phyloP scores from a whole-genome alignment of 2,329 filamentous ascomycete species.

The Diaporthe sp. region DNA sequence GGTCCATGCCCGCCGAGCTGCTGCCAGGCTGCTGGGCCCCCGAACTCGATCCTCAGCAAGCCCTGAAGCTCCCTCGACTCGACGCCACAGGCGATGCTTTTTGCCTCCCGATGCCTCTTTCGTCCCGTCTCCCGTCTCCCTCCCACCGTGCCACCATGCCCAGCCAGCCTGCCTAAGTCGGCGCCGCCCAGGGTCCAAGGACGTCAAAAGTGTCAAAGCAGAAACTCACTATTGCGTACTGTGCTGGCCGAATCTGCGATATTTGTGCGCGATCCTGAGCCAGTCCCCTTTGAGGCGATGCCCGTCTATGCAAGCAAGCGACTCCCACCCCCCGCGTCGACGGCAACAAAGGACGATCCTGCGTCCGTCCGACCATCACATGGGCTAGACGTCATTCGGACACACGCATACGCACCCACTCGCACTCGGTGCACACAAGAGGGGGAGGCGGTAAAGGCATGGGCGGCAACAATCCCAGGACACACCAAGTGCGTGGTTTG shows the following conservation, averaged over 20 bases:
- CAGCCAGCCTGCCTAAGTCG: neutral
- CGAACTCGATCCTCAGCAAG: neutral
- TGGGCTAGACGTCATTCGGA: conserved; percentile 15
- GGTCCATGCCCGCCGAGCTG: conserved; percentile 22
- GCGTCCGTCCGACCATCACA: conserved; percentile 16
- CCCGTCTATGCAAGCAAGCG: neutral
- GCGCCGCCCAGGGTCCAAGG: neutral
- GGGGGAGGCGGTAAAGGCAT: neutral
- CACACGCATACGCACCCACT: neutral
- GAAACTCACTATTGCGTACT: neutral
- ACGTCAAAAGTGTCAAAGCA: conserved; percentile 7
- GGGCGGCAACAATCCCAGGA: neutral
- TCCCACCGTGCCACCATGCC: neutral
- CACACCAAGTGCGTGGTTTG: conserved; percentile 13
- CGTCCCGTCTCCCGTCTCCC: neutral
- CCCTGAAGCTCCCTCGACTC: neutral
- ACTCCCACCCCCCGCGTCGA: neutral
- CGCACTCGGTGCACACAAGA: neutral
- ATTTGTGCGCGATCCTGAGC: conserved; percentile 23
- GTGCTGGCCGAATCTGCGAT: neutral
- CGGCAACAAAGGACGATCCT: conserved; percentile 18
- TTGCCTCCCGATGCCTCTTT: conserved; percentile 22
- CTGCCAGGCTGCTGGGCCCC: conserved; percentile 25
- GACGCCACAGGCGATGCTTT: neutral
- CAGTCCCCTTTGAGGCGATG: conserved; percentile 18